phyloP scores from a whole-genome alignment of 2,329 filamentous ascomycete species.

The Colletotrichum lentis region DNA sequence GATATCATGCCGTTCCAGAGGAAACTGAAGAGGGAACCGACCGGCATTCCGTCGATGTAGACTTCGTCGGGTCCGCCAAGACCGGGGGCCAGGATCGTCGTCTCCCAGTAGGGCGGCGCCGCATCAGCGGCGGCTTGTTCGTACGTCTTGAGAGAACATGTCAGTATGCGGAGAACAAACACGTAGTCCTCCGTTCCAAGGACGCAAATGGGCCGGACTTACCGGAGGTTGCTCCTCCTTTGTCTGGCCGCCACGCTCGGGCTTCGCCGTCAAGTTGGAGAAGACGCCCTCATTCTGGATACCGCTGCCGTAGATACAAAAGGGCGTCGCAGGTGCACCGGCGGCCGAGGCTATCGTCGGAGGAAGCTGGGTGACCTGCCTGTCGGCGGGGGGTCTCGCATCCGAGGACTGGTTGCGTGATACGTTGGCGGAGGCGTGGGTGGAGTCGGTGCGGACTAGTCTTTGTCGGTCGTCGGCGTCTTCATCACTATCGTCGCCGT shows the following conservation, averaged over 20 bases:
- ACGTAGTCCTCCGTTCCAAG: neutral
- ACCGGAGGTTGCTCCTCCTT: slow-evolving; percentile 93
- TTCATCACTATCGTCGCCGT: slow-evolving; percentile 78
- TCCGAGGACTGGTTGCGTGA: slow-evolving; percentile 36
- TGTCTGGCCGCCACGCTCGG: slow-evolving; percentile 78
- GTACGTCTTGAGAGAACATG: slow-evolving; percentile 72
- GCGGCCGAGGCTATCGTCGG: slow-evolving; percentile 40
- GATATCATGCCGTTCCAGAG: slow-evolving; percentile 96
- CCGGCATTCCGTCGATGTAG: slow-evolving; percentile 94
- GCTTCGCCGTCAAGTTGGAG: slow-evolving; percentile 91
- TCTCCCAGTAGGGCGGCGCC: slow-evolving; percentile 98
- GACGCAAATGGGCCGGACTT: slow-evolving; percentile 53
- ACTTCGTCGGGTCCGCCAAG: slow-evolving; percentile 92
- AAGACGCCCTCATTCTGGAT: slow-evolving; percentile 94
- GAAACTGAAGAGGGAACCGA: slow-evolving; percentile 86
- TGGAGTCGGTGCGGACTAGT: slow-evolving; percentile 74
- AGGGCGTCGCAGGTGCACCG: slow-evolving; percentile 46
- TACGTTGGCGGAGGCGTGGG: slow-evolving; percentile 41
- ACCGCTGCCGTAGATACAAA: slow-evolving; percentile 73
- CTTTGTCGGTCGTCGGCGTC: slow-evolving; percentile 84
- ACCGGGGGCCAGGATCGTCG: slow-evolving; percentile 92
- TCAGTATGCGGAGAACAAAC: slow-evolving; percentile 47
- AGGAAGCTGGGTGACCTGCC: slow-evolving; percentile 39
- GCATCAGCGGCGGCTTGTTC: slow-evolving; percentile 97
- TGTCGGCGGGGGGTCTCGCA: slow-evolving; percentile 38